Evolutionary conservation across 1,139 yeast species (phyloP).

Genomic region (Geotrichum reessii): DNA sequence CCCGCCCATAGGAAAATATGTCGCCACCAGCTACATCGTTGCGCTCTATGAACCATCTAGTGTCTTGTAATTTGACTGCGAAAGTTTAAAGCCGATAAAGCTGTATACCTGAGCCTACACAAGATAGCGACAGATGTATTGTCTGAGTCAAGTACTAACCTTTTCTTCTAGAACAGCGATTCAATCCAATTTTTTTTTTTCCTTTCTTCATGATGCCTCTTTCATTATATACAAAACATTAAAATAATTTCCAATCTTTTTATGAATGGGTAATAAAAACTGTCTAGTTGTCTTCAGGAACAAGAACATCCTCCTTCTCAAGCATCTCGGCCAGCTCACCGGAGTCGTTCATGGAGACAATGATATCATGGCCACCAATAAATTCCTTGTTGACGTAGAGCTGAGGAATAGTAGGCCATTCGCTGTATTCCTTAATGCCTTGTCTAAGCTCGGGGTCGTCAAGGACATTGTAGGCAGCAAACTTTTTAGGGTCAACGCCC

Average conservation of each 20-base stretch:
- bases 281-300: conserved; percentile 54
- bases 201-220: not conserved
- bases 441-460: conserved; percentile 89
- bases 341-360: conserved; percentile 81
- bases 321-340: conserved; percentile 88
- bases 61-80: not conserved
- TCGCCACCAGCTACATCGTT: not conserved
- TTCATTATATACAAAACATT: not conserved
- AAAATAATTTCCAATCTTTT: not conserved
- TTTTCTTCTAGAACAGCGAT: not conserved
- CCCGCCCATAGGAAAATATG: not conserved
- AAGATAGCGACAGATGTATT: not conserved
- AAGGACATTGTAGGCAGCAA: conserved; percentile 94
- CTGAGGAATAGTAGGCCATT: conserved; percentile 90
- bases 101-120: not conserved
- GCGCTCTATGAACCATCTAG: not conserved
- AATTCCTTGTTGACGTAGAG: conserved; percentile 62
- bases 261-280: conserved; percentile 1
- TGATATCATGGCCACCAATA: conserved; percentile 95
- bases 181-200: not conserved
- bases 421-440: conserved; percentile 90
- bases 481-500: conserved; percentile 93
- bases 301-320: conserved; percentile 71
- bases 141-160: not conserved
- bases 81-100: not conserved